Evolutionary conservation across 164 flowering plant species (phyloP).

Genomic region (Annona cherimola): DNA sequence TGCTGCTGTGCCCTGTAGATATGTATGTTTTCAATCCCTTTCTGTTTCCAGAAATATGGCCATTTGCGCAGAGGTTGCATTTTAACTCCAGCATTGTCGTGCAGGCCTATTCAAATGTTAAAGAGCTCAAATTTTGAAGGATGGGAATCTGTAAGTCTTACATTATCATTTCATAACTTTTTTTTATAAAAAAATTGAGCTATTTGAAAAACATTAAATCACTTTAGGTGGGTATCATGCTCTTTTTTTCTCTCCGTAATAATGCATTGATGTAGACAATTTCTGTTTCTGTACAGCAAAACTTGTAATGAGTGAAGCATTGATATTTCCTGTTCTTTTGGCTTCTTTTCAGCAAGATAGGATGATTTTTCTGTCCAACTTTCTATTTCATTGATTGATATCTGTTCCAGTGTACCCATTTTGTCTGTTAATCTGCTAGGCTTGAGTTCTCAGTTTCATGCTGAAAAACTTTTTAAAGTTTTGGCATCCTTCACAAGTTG

Average conservation of each 20-base stretch:
- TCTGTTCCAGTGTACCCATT: too few relatives aligned
- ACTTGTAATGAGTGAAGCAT: neutral
- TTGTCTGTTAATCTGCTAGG: too few relatives aligned
- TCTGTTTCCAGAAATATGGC: conserved; percentile 1
- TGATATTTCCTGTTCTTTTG: neutral
- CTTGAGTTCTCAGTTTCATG: too few relatives aligned
- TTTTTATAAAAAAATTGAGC: neutral
- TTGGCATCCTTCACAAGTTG: too few relatives aligned
- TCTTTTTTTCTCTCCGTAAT: too few relatives aligned
- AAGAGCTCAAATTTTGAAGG: conserved; percentile 89
- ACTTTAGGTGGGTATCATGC: neutral
- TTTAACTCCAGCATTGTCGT: conserved; percentile 5
- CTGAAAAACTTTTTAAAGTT: too few relatives aligned
- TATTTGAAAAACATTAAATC: too few relatives aligned
- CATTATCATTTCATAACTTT: neutral
- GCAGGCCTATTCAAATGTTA: conserved; percentile 90
- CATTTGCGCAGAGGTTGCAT: conserved; percentile 7
- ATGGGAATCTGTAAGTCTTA: conserved; percentile 85
- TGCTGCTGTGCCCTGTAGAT: conserved; percentile 92
- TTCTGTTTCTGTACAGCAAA: neutral
- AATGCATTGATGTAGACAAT: neutral
- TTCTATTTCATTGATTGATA: too few relatives aligned
- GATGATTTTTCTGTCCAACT: too few relatives aligned
- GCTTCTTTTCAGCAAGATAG: neutral
- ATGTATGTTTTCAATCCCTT: conserved; percentile 43